phyloP scores from a whole-genome alignment of 2,329 filamentous ascomycete genomes.

The Hypoxylon sp. region DNA sequence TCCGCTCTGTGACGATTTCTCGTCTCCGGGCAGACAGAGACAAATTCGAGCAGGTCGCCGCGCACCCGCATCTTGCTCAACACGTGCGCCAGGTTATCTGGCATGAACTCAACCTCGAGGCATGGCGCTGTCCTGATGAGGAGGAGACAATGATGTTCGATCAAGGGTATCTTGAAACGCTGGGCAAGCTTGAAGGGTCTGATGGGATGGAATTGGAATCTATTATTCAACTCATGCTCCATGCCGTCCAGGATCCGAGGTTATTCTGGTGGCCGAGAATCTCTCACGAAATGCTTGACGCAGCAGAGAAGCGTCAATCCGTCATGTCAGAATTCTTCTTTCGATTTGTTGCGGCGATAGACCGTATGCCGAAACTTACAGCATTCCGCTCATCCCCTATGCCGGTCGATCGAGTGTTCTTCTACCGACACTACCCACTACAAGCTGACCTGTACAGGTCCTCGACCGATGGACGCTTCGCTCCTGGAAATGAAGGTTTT shows the following conservation, averaged over 20 bases:
- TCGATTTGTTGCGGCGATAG: not conserved
- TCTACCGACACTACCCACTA: conserved; percentile 5
- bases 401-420: conserved; percentile 5
- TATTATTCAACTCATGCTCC: not conserved
- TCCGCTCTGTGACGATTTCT: not conserved
- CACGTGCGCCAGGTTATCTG: conserved; percentile 18
- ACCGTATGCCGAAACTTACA: conserved; percentile 7
- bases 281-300: not conserved
- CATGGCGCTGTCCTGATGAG: not conserved
- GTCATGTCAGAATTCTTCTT: not conserved
- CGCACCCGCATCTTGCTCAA: not conserved
- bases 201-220: not conserved
- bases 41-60: not conserved
- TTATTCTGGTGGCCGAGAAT: conserved; percentile 10
- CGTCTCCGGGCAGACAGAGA: conserved; percentile 1
- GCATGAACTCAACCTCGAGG: conserved; percentile 14
- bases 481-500: not conserved
- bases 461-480: not conserved
- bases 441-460: conserved; percentile 5
- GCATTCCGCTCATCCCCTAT: conserved; percentile 11
- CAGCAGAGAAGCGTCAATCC: not conserved
- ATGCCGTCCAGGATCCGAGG: not conserved
- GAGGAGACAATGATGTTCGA: not conserved
- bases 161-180: too few relatives aligned
- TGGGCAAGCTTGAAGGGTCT: not conserved